Evolutionary conservation across 192 early-diverging fungal genomes (phyloP).

Genomic region (Coemansia erecta): DNA sequence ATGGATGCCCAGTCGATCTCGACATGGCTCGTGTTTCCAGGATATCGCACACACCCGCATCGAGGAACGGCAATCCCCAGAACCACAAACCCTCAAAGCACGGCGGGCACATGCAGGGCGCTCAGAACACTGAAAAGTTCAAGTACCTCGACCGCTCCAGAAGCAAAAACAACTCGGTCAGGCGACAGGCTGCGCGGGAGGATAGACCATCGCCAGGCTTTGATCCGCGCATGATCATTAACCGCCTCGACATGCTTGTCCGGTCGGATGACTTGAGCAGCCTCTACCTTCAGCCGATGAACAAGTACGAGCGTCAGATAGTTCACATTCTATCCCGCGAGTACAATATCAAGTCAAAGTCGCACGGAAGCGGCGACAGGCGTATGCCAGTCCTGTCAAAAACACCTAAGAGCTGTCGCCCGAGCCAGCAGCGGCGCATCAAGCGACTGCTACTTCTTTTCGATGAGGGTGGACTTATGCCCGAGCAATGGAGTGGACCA

Average conservation of each 20-base stretch:
- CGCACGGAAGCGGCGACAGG: conserved; percentile 29
- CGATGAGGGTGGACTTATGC: conserved; percentile 35
- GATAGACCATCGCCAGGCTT: conserved; percentile 27
- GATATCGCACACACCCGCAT: background rate
- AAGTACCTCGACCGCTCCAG: conserved; percentile 20
- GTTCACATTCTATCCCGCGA: conserved; percentile 44
- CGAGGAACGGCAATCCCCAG: background rate
- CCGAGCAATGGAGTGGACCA: conserved; percentile 27
- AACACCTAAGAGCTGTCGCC: conserved; percentile 22
- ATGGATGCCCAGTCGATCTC: conserved; percentile 30
- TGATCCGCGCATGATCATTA: conserved; percentile 28
- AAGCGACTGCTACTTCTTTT: conserved; percentile 28
- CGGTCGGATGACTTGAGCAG: conserved; percentile 29
- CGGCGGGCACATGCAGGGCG: conserved; percentile 1
- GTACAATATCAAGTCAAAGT: conserved; percentile 48
- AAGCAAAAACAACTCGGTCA: conserved; percentile 12
- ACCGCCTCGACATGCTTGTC: conserved; percentile 32
- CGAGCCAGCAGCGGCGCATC: conserved; percentile 32
- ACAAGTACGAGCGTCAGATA: conserved; percentile 44
- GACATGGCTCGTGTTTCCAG: conserved; percentile 21
- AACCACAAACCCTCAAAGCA: conserved; percentile 1
- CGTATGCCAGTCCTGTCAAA: conserved; percentile 36
- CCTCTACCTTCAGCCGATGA: conserved; percentile 51
- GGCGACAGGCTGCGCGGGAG: conserved; percentile 3
- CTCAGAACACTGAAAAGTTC: conserved; percentile 11